phyloP scores from a whole-genome alignment of 2,329 filamentous ascomycete genomes.

The Colletotrichum sp. region DNA sequence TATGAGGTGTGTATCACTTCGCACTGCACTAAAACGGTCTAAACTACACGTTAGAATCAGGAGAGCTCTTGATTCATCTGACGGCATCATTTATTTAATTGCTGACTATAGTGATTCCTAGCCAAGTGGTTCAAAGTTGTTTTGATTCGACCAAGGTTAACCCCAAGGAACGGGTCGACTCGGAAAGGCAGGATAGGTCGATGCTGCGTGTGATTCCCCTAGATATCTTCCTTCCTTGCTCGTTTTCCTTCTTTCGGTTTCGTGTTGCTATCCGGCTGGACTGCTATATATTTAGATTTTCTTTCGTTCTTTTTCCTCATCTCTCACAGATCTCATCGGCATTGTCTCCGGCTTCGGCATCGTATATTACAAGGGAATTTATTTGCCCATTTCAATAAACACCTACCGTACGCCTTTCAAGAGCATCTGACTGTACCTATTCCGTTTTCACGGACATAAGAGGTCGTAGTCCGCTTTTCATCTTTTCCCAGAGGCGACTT shows the following conservation, averaged over 20 bases:
- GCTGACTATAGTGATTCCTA: too few species aligned
- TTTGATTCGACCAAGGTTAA: not conserved
- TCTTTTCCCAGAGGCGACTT: not conserved
- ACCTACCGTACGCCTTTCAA: not conserved
- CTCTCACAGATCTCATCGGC: not conserved
- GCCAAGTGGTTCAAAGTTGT: not conserved
- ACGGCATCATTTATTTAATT: too few species aligned
- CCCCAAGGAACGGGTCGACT: not conserved
- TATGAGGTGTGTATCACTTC: too few species aligned
- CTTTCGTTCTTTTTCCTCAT: not conserved
- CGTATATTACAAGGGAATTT: too few species aligned
- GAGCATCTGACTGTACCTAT: not conserved
- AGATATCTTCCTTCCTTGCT: not conserved
- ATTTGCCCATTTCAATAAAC: too few species aligned
- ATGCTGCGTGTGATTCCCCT: not conserved
- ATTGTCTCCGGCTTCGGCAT: not conserved
- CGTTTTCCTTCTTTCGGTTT: not conserved
- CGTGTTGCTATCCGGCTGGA: not conserved
- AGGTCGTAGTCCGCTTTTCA: not conserved
- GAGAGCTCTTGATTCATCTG: too few species aligned
- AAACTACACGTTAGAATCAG: too few species aligned
- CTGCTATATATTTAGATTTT: not conserved
- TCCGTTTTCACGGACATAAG: fast-evolving
- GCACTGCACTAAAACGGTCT: too few species aligned
- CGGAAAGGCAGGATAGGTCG: not conserved